Evolutionary conservation across 495 filamentous ascomycete genomes (phyloP).

Genomic region (Aspergillus indologenus): DNA sequence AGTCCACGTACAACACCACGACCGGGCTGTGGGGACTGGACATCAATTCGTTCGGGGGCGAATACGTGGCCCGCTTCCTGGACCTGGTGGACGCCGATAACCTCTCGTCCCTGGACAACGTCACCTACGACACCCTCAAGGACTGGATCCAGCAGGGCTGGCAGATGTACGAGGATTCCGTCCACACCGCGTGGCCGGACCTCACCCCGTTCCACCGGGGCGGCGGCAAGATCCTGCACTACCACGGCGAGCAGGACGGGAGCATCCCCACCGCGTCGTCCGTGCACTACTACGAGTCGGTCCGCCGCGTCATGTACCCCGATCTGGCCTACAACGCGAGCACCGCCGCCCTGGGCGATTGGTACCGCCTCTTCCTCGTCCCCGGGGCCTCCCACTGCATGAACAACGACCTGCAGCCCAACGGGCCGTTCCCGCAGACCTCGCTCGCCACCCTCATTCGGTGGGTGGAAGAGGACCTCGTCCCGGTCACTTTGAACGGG

Average conservation of each 20-base stretch:
- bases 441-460: too few species aligned
- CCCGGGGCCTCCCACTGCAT: too few species aligned
- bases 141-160: slow-evolving; percentile 41
- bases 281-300: slow-evolving; percentile 48
- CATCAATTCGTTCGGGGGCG: slow-evolving; percentile 34
- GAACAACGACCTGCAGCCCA: too few species aligned
- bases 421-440: too few species aligned
- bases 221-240: slow-evolving; percentile 51
- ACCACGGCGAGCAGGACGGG: slow-evolving; percentile 51
- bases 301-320: slow-evolving; percentile 49
- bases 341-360: too few species aligned
- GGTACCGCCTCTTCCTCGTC: too few species aligned
- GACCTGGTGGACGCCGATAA: slow-evolving; percentile 12
- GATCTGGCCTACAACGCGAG: slow-evolving; percentile 32
- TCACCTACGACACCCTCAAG: slow-evolving; percentile 46
- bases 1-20: slow-evolving; percentile 38
- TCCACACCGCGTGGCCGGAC: slow-evolving; percentile 44
- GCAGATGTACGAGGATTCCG: slow-evolving; percentile 18
- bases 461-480: too few species aligned
- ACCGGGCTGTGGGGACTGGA: slow-evolving; percentile 35
- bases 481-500: too few species aligned
- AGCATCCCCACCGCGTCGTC: slow-evolving; percentile 47
- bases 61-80: slow-evolving; percentile 18
- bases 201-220: slow-evolving; percentile 38
- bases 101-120: slow-evolving; percentile 36